Evolutionary conservation across 2,329 filamentous ascomycete genomes (phyloP).

Genomic region (Cordyceps fumosorosea): DNA sequence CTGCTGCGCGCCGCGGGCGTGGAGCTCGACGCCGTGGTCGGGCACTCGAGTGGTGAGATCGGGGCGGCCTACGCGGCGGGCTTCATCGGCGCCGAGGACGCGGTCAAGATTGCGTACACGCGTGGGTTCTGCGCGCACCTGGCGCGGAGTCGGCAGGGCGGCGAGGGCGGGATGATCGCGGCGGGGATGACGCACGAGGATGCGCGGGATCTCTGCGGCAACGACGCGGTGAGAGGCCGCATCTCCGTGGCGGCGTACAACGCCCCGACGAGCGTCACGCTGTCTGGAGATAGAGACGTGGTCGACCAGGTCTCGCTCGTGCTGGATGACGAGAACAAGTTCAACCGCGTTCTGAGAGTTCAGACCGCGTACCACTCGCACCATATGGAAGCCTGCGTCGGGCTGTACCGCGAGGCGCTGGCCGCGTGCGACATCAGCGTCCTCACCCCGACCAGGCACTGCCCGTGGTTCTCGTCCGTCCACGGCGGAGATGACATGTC

Average conservation of each 20-base stretch:
- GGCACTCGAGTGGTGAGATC: conserved; percentile 40
- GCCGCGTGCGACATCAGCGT: not conserved
- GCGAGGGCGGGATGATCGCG: conserved; percentile 44
- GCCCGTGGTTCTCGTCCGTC: conserved; percentile 6
- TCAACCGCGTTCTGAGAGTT: conserved; percentile 20
- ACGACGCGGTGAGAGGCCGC: not conserved
- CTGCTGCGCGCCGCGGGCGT: conserved; percentile 33
- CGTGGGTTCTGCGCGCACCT: conserved; percentile 27
- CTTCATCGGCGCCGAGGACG: conserved; percentile 32
- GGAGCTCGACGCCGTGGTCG: conserved; percentile 27
- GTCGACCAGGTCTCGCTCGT: conserved; percentile 15
- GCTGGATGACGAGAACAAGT: conserved; percentile 13
- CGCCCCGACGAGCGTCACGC: conserved; percentile 17
- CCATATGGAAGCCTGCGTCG: conserved; percentile 19
- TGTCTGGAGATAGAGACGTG: conserved; percentile 20
- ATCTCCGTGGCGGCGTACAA: conserved; percentile 16
- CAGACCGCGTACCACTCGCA: conserved; percentile 26
- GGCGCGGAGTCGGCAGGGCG: conserved; percentile 32
- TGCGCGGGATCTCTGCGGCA: conserved; percentile 2
- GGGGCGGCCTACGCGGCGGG: conserved; percentile 34
- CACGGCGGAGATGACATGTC: not conserved
- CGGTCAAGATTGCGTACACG: conserved; percentile 40
- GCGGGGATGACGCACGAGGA: conserved; percentile 25
- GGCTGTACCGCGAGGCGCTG: not conserved
- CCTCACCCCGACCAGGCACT: not conserved